These are phyloP conservation scores for Geosiphon pyriformis DNA, from an alignment of 192 early-diverging fungal species.

Conservation along the genomic window DNA sequence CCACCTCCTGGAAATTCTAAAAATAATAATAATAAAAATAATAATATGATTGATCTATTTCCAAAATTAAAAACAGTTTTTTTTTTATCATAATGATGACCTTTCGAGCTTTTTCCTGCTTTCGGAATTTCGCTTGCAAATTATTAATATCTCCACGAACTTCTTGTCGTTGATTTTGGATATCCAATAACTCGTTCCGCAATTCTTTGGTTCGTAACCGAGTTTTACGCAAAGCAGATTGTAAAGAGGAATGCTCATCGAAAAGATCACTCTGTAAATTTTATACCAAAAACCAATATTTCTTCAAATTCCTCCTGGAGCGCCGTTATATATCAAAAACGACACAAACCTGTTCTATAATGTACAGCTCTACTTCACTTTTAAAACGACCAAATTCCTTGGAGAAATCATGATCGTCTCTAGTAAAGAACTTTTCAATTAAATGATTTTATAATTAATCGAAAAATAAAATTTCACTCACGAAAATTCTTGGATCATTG, in stretches of 20 bases:
- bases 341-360: constrained; percentile 16
- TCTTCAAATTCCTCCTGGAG: too few relatives aligned
- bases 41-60: background rate
- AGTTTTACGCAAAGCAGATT: constrained; percentile 16
- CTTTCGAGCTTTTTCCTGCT: constrained; percentile 18
- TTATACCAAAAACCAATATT: too few relatives aligned
- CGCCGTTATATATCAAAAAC: background rate
- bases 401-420: background rate
- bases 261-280: constrained; percentile 15
- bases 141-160: background rate
- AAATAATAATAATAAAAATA: background rate
- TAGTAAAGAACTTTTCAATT: background rate
- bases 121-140: background rate
- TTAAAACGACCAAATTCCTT: constrained; percentile 13
- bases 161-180: constrained; percentile 5
- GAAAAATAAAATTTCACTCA: constrained; percentile 5
- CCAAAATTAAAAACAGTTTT: background rate
- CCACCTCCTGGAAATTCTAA: constrained; percentile 22
- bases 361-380: constrained; percentile 14
- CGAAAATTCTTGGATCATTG: constrained; percentile 5
- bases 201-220: background rate
- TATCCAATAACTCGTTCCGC: constrained; percentile 2
- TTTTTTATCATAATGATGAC: too few relatives aligned
- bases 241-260: constrained; percentile 9
- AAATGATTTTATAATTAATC: background rate